Evolutionary conservation across 139 green algal genomes (phyloP), one percentile per base, ranked within the genome.

Genomic region (Monoraphidium neglectum): DNA sequence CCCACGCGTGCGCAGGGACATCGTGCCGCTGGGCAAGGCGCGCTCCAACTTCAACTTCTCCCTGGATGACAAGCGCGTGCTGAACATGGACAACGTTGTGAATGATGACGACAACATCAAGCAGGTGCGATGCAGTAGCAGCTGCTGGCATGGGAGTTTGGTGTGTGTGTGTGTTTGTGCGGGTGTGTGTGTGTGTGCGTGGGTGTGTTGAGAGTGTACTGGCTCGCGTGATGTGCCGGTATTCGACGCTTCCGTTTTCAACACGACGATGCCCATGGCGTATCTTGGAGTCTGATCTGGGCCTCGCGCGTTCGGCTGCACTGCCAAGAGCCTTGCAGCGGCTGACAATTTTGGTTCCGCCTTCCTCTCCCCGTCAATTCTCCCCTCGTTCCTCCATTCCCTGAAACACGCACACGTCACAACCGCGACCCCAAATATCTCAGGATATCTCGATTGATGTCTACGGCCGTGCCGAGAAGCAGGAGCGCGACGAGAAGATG

Each of bases 41-140:
- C 91, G 92, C 51, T 76, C 64, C 70, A 86, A 84, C 68, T 98
- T 95, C 83, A 98, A 98, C 83, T 97, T 92, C 79, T 89, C 65
- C 38, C 46, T 94, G 28, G 86, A 92, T 35, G 84, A 96, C 76
- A 98, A 96, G 79, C 88, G 94, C 0, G 87, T 98, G 68, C 83
- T 98, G 3, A 97, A 98, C 80, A 82, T 93, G 59, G 93, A 95
- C 51, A 92, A 97, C 61, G 80, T 94, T 1, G 93, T 97, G 5
- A 90, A 79, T 23, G 94, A 98, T 66, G 81, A 86, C 8, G 94
- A 98, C 87, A 98, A 98, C 86, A 89, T 98, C 80, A 98, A 98
- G 76, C 94, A 98, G 77, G 83, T 51, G 24, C n/a, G n/a, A 32
- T 49, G n/a, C 1, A 16, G 26, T n/a, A n/a, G n/a, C n/a, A n/a